phyloP scores from a whole-genome alignment of 768 basidiomycete genomes.

The Lactifluus hygrophoroides region DNA sequence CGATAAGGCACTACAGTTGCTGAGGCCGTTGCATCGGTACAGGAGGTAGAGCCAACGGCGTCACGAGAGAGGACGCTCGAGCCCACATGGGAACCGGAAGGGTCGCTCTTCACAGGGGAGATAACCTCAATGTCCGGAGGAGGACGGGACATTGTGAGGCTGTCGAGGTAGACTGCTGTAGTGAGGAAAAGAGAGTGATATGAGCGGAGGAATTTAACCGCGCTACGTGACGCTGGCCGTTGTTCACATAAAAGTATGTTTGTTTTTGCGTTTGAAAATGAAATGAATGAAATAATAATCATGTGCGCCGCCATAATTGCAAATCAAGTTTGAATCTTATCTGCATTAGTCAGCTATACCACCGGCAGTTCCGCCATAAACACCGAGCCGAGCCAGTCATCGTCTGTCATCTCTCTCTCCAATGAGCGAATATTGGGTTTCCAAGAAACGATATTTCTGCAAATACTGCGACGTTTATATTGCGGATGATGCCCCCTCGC shows the following conservation, averaged over 20 bases:
- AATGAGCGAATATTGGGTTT: slow-evolving; percentile 93
- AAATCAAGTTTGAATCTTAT: no score
- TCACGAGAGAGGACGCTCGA: neutral
- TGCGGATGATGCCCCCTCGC: slow-evolving; percentile 89
- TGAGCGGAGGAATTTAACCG: no score
- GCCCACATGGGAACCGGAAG: neutral
- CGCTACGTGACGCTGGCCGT: no score
- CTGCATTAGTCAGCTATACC: neutral
- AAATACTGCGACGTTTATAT: slow-evolving; percentile 98
- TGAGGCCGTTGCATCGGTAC: neutral
- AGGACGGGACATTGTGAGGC: neutral
- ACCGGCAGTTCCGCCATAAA: slow-evolving; percentile 2
- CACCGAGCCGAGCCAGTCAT: neutral
- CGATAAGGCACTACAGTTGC: slow-evolving; percentile 34
- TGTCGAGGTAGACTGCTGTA: neutral
- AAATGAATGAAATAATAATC: no score
- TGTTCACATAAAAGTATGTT: no score
- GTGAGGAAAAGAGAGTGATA: no score
- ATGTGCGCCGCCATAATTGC: no score
- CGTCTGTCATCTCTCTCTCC: neutral
- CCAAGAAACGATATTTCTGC: slow-evolving; percentile 88
- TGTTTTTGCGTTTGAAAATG: no score
- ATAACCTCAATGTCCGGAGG: neutral
- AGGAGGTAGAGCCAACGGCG: neutral
- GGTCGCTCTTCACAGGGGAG: neutral